Percentiles rank a stretch among this genome's conserved stretches.
These are phyloP conservation scores for Tolypocladium ophioglossoides DNA, from an alignment of 2,329 filamentous ascomycete genomes.

Conservation along the genomic window DNA sequence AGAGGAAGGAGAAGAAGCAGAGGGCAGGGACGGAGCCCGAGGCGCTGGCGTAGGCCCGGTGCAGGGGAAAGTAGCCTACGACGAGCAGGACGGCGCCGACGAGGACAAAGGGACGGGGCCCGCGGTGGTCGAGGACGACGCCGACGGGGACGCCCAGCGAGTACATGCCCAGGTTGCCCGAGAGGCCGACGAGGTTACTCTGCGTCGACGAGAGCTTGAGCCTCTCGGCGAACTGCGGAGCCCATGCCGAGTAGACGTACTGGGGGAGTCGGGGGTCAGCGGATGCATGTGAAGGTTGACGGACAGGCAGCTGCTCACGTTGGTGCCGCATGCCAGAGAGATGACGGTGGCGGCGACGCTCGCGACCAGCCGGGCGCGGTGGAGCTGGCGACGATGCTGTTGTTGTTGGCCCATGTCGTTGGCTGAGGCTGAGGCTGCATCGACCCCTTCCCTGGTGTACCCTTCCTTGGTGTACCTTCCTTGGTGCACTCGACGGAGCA, in stretches of 20 bases:
- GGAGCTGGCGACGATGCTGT: constrained; percentile 29
- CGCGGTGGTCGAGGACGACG: constrained; percentile 72
- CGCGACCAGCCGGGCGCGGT: constrained; percentile 63
- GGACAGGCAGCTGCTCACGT: constrained; percentile 43
- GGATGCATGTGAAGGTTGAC: neutral
- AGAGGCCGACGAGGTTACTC: constrained; percentile 81
- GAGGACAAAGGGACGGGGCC: constrained; percentile 69
- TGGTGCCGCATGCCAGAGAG: constrained; percentile 83
- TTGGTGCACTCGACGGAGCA: too few species aligned
- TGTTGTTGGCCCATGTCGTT: constrained; percentile 13
- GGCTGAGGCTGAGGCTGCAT: neutral
- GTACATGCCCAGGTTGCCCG: constrained; percentile 91
- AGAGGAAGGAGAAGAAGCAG: constrained; percentile 77
- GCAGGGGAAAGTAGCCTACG: constrained; percentile 77
- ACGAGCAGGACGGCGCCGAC: constrained; percentile 63
- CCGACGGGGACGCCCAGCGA: constrained; percentile 80
- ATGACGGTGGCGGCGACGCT: constrained; percentile 78
- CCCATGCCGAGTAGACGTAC: constrained; percentile 99
- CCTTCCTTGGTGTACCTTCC: too few species aligned
- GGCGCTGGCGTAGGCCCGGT: constrained; percentile 64
- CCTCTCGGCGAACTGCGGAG: constrained; percentile 83
- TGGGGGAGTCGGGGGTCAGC: constrained; percentile 23
- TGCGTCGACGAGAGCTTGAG: constrained; percentile 85
- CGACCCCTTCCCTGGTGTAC: neutral
- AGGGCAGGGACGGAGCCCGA: constrained; percentile 48